Evolutionary conservation across 352 stramenopile species (phyloP).

Genomic region (Phytophthora constricta): DNA sequence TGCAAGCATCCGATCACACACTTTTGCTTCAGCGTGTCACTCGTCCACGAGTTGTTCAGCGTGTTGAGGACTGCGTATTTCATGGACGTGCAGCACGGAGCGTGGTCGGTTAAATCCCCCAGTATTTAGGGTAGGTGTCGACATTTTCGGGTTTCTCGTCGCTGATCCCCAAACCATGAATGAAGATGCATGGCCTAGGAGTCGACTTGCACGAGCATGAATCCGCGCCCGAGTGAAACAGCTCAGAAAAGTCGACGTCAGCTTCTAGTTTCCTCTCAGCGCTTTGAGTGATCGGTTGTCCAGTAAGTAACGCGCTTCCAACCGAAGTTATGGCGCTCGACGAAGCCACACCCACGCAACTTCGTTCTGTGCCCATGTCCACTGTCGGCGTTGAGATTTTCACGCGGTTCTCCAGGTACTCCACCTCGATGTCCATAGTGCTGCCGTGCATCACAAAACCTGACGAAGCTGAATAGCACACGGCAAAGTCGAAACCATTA

Average conservation of each 20-base stretch:
- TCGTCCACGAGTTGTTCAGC: constrained; percentile 15
- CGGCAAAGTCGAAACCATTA: constrained; percentile 28
- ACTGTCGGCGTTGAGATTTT: constrained; percentile 16
- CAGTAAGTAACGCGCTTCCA: constrained; percentile 27
- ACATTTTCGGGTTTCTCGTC: constrained; percentile 13
- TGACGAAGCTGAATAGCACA: constrained; percentile 26
- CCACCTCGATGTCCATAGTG: constrained; percentile 29
- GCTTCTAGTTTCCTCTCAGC: constrained; percentile 5
- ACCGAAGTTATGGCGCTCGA: constrained; percentile 16
- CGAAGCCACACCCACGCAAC: constrained; percentile 21
- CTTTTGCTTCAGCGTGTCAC: constrained; percentile 17
- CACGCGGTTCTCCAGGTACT: constrained; percentile 16
- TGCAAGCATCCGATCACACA: constrained; percentile 17
- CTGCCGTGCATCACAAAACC: constrained; percentile 24
- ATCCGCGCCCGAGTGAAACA: neutral
- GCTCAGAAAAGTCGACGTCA: neutral
- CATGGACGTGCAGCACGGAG: constrained; percentile 28
- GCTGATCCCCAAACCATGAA: constrained; percentile 12
- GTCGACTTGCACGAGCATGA: neutral
- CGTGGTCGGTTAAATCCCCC: constrained; percentile 16
- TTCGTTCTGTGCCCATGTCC: neutral
- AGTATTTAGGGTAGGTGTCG: constrained; percentile 6
- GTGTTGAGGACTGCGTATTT: constrained; percentile 29
- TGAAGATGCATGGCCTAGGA: neutral
- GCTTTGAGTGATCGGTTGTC: neutral